These are phyloP conservation scores for Rhodomyrtus tomentosa DNA, from an alignment of 345 rosid species.

Conservation along the genomic window DNA sequence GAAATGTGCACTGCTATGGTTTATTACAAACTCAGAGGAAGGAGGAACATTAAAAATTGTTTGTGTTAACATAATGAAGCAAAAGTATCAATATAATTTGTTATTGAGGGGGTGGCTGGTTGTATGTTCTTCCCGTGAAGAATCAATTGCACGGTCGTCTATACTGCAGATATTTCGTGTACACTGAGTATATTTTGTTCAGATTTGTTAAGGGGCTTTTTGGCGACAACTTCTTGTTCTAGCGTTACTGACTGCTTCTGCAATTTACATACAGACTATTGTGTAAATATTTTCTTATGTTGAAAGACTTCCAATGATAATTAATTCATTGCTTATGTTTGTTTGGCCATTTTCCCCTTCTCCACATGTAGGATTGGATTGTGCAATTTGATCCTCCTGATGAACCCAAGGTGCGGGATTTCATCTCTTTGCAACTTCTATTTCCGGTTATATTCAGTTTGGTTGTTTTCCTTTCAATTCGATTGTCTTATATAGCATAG, in stretches of 20 bases:
- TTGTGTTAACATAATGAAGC: neutral
- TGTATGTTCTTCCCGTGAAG: neutral
- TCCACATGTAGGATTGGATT: slow-evolving; percentile 78
- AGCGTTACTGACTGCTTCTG: neutral
- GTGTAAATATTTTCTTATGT: neutral
- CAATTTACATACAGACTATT: neutral
- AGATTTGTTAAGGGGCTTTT: neutral
- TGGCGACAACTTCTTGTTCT: neutral
- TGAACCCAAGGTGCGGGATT: slow-evolving; percentile 65
- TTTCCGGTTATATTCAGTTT: neutral
- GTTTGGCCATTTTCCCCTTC: neutral
- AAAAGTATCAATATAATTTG: neutral
- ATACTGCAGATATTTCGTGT: neutral
- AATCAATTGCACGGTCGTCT: neutral
- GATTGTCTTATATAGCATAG: neutral
- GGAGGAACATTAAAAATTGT: neutral
- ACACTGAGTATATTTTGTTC: neutral
- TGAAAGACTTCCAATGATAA: neutral
- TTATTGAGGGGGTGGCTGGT: neutral
- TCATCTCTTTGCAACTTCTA: neutral
- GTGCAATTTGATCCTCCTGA: slow-evolving; percentile 99
- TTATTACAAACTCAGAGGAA: neutral
- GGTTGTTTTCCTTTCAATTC: neutral
- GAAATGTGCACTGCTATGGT: neutral
- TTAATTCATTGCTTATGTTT: neutral